A percentile compares a stretch with the other conserved stretches of the same genome.
Conservation (phyloP, 768 basidiomycete species). For the Crassisporium funariophilum region DNA sequence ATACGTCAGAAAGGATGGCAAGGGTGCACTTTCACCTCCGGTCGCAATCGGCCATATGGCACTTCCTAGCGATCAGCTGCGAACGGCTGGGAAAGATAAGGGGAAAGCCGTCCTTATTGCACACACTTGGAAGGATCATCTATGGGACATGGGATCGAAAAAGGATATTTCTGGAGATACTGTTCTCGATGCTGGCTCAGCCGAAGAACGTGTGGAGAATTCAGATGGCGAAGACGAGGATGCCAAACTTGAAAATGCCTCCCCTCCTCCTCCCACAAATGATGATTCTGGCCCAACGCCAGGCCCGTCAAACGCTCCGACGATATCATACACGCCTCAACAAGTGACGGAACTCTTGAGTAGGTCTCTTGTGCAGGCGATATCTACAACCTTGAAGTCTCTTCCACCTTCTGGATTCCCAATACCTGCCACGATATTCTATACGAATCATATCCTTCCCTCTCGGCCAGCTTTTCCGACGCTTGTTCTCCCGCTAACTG, state of each 20-base stretch:
- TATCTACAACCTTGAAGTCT: conserved; percentile 49
- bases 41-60: conserved; percentile 80
- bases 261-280: conserved; percentile 10
- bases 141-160: conserved; percentile 77
- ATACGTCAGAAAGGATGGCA: conserved; percentile 37
- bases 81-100: conserved; percentile 47
- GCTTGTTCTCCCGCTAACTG: conserved; percentile 30
- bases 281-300: conserved; percentile 8
- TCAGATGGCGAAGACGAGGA: conserved; percentile 11
- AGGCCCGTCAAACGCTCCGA: conserved; percentile 1
- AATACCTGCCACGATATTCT: conserved; percentile 74
- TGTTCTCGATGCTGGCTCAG: conserved; percentile 18
- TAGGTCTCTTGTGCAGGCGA: conserved; percentile 65
- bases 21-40: conserved; percentile 49
- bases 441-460: conserved; percentile 77
- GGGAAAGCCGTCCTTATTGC: conserved; percentile 77
- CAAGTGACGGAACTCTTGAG: conserved; percentile 64
- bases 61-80: conserved; percentile 49
- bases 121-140: conserved; percentile 76
- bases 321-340: conserved; percentile 31
- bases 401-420: conserved; percentile 64
- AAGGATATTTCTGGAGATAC: conserved; percentile 51
- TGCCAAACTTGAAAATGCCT: conserved; percentile 4
- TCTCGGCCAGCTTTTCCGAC: conserved; percentile 72
- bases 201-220: conserved; percentile 17